Evolutionary conservation across 108 stramenopile species (phyloP), one percentile per base, ranked within the genome.

Genomic region (Conticribra guillardii): DNA sequence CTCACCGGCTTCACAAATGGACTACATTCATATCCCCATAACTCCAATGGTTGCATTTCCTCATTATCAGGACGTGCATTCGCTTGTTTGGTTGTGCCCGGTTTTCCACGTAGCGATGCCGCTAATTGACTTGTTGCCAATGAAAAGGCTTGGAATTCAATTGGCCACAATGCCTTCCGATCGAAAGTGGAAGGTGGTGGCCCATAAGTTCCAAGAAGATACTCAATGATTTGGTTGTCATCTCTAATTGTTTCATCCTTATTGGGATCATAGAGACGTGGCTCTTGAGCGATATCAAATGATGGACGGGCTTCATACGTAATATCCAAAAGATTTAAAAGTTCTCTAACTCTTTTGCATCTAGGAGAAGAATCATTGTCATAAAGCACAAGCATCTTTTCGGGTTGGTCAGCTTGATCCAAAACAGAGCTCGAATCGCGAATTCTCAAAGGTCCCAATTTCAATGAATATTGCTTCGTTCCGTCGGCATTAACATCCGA

Each of bases 291-390:
- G 16, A 79, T 84, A 1, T 85, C 82, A 23, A 91, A 91, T 49
- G 82, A 85, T n/a, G 95, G 93, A 18, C 89, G 82, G 65, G 71
- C 87, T 49, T 88, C 85, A 18, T 89, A 85, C 1, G 89, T 87
- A 19, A 98, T 74, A 51, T 94, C 94, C 15, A 98, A 78, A 15
- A 96, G 61, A 68, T 84, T 88, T 60, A 91, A 65, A 22, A 82
- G 84, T 80, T 98, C 97, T 37, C 96, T 78, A 26, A 98, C 96
- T 33, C 90, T 85, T 31, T 87, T 83, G 77, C 94, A 95, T 60
- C 72, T 87, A 4, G 97, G 95, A 51, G 85, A 94, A 1, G 87
- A 79, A 50, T 96, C 96, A 44, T 85, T 94, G 55, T 95, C 95
- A 75, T 97, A 98, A 11, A 98, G 45, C 17, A 97, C 86, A 19